A percentile compares a stretch with the other conserved stretches of the same genome.
Evolutionary conservation across 2,329 filamentous ascomycete genomes (phyloP).

Genomic region (Alternaria rosae): DNA sequence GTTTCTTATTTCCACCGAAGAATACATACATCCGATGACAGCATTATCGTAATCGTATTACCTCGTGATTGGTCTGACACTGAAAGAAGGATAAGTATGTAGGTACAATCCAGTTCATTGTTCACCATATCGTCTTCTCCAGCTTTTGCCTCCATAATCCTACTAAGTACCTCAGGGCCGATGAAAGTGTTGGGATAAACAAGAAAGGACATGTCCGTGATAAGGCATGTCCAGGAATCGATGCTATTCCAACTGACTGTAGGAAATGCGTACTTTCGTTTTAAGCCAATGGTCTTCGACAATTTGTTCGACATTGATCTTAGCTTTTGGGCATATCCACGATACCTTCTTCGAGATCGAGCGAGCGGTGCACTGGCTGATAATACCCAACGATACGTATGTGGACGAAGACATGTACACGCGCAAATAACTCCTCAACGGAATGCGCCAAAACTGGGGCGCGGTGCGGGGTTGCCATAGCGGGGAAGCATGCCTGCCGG

Average conservation of each 20-base stretch:
- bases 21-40: constrained; percentile 29
- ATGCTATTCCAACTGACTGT: constrained; percentile 34
- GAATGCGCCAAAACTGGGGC: constrained; percentile 40
- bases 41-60: constrained; percentile 24
- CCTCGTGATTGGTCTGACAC: constrained; percentile 22
- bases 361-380: constrained; percentile 35
- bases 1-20: constrained; percentile 22
- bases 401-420: constrained; percentile 25
- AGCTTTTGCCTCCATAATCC: constrained; percentile 17
- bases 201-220: constrained; percentile 38
- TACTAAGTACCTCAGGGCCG: constrained; percentile 24
- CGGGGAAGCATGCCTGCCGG: constrained; percentile 66
- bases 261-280: constrained; percentile 35
- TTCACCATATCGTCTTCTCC: constrained; percentile 21
- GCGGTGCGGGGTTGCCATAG: constrained; percentile 39
- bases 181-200: constrained; percentile 40
- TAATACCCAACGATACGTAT: constrained; percentile 41
- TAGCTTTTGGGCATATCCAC: constrained; percentile 43
- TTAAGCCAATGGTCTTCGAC: constrained; percentile 41
- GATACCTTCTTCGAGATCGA: constrained; percentile 44
- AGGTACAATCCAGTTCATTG: constrained; percentile 28
- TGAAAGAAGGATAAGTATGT: constrained; percentile 33
- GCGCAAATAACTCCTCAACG: constrained; percentile 27
- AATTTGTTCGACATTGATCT: constrained; percentile 42
- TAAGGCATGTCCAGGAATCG: constrained; percentile 34